Evolutionary conservation across 164 flowering plant species (phyloP), one percentile per base, ranked within the genome.

Genomic region (Stephania yunnanensis): DNA sequence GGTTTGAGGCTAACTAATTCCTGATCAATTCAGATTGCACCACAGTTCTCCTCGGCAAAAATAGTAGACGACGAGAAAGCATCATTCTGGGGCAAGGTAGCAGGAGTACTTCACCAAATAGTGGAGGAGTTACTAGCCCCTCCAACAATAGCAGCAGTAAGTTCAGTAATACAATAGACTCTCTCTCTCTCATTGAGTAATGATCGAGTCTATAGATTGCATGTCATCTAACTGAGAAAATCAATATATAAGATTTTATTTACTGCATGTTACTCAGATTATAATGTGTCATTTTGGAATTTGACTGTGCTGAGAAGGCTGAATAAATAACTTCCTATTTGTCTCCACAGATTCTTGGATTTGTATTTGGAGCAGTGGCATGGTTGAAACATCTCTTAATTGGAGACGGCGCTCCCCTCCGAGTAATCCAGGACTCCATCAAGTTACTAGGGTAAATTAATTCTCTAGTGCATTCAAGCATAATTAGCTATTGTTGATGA

Each of bases 121-220:
- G 29, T 84, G 45, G 87, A 96, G 65, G 97, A 94, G 82, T 75
- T 96, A n/a, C 11, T 87, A 81, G 89, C 98, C 29, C 99, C 99
- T 52, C 97, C 99, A 30, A 89, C 97, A 1, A 66, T 96, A 53
- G 94, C 80, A 52, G 90, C 93, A 0, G 99, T 96, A 70, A 87
- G 94, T 85, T 66, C 74, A 58, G 20, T 58, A n/a, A n/a, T n/a
- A 58, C 64, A 58, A 58, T 12, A 58, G 20, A 19, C 5, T 10
- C 15, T 58, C 64, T 10, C 64, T 10, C 12, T 55, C 25, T 25
- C 25, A 25, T 25, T 0, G 25, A 25, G 25, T 25, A 25, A 25
- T 25, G 25, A n/a, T n/a, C n/a, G n/a, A 25, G 25, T 25, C 25
- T 25, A 25, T 25, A 25, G 25, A 25, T 25, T 25, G 25, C 25